These are phyloP conservation scores for Aquilaria malaccensis DNA, from an alignment of 345 rosid genomes.

Conservation along the genomic window DNA sequence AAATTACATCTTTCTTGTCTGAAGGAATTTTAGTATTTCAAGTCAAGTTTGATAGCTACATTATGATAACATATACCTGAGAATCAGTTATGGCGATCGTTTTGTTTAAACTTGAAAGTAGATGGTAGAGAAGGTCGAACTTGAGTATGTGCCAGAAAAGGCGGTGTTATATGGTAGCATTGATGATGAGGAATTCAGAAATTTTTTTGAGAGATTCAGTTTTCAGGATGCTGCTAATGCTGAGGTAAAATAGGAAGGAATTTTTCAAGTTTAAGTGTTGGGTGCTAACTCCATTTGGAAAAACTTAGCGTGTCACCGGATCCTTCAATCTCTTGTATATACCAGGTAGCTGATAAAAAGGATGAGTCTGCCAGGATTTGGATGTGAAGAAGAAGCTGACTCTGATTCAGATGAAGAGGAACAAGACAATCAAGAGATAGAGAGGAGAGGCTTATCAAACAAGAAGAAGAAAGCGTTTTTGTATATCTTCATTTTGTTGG, in stretches of 20 bases:
- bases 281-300: neutral
- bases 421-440: constrained; percentile 58
- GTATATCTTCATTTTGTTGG: neutral
- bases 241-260: constrained; percentile 37
- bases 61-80: no score
- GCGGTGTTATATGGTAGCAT: constrained; percentile 79
- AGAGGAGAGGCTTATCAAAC: constrained; percentile 64
- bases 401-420: constrained; percentile 83
- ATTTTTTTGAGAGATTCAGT: constrained; percentile 78
- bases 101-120: constrained; percentile 15
- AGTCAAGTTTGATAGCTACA: no score
- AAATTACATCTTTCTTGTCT: no score
- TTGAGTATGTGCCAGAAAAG: constrained; percentile 90
- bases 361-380: constrained; percentile 60
- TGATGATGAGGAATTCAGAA: constrained; percentile 73
- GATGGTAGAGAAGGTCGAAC: constrained; percentile 54
- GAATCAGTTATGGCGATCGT: neutral
- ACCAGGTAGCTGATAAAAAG: constrained; percentile 54
- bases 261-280: no score
- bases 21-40: no score
- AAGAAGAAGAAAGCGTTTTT: constrained; percentile 40
- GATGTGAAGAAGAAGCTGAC: constrained; percentile 53
- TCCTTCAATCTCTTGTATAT: neutral
- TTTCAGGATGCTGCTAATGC: constrained; percentile 41
- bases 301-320: neutral